phyloP scores from a whole-genome alignment of 2,329 filamentous ascomycete genomes.

The Diplodia corticola region DNA sequence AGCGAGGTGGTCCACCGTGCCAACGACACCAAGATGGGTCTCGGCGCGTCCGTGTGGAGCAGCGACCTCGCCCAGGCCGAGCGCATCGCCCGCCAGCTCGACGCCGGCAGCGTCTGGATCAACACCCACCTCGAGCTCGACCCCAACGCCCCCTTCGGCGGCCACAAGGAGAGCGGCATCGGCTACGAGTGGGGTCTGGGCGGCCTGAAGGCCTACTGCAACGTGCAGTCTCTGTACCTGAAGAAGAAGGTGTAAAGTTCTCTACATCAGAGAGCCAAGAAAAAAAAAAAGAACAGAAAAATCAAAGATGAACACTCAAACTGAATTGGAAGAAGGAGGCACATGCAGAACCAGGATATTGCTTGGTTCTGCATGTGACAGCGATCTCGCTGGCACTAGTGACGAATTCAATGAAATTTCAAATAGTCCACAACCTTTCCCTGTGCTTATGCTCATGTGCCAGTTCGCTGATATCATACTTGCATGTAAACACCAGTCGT shows the following conservation, averaged over 20 bases:
- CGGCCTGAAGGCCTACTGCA: conserved; percentile 60
- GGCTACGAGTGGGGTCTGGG: conserved; percentile 62
- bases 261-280: too few relatives aligned
- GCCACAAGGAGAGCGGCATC: conserved; percentile 62
- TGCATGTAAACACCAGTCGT: not conserved
- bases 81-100: conserved; percentile 46
- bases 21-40: conserved; percentile 53
- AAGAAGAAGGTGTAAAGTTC: conserved; percentile 20
- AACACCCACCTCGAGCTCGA: conserved; percentile 45
- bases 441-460: not conserved
- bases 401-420: not conserved
- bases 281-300: not conserved
- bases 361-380: not conserved
- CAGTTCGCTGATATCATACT: not conserved
- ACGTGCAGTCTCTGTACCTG: conserved; percentile 34
- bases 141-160: conserved; percentile 57
- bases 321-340: not conserved
- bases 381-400: not conserved
- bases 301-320: not conserved
- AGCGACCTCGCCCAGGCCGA: conserved; percentile 49
- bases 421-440: not conserved
- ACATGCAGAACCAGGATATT: not conserved
- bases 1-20: conserved; percentile 48
- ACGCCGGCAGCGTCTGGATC: conserved; percentile 55
- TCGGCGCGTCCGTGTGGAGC: conserved; percentile 57